A percentile compares a stretch with the other conserved stretches of the same genome.
Evolutionary conservation across 257 asterid genomes (phyloP).

Genomic region (Ilex aquifolium): DNA sequence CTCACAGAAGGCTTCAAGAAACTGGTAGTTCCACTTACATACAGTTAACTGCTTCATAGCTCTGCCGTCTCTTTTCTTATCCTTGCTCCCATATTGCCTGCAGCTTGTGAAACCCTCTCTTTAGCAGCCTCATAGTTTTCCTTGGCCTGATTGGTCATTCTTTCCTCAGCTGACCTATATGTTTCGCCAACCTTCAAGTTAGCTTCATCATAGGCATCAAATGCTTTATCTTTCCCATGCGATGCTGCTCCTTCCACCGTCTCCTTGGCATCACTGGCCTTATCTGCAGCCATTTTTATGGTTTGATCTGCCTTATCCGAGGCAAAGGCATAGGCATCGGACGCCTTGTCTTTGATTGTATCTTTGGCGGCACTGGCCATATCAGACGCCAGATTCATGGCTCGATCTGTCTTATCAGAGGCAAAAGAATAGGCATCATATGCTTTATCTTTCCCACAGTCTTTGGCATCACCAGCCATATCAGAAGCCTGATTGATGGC

Average conservation of each 20-base stretch:
- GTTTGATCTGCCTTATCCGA: background rate
- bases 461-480: background rate
- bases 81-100: slow-evolving; percentile 34
- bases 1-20: no score
- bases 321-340: background rate
- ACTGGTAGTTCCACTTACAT: no score
- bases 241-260: no score
- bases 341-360: background rate
- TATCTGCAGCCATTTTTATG: background rate
- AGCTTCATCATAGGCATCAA: background rate
- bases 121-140: slow-evolving; percentile 41
- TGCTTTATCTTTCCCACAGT: slow-evolving; percentile 13
- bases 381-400: slow-evolving; percentile 20
- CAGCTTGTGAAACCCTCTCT: slow-evolving; percentile 45
- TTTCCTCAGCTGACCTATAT: background rate
- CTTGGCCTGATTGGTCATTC: background rate
- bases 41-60: slow-evolving; percentile 11
- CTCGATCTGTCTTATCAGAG: slow-evolving; percentile 9
- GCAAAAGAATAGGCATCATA: slow-evolving; percentile 14
- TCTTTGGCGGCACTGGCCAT: slow-evolving; percentile 8
- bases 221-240: background rate
- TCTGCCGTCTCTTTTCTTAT: slow-evolving; percentile 23
- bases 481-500: background rate
- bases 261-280: slow-evolving; percentile 15
- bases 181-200: background rate